Percentiles rank a stretch among this genome's conserved stretches.
Evolutionary conservation across 352 stramenopile species (phyloP).

Genomic region (Globisporangium lucens): DNA sequence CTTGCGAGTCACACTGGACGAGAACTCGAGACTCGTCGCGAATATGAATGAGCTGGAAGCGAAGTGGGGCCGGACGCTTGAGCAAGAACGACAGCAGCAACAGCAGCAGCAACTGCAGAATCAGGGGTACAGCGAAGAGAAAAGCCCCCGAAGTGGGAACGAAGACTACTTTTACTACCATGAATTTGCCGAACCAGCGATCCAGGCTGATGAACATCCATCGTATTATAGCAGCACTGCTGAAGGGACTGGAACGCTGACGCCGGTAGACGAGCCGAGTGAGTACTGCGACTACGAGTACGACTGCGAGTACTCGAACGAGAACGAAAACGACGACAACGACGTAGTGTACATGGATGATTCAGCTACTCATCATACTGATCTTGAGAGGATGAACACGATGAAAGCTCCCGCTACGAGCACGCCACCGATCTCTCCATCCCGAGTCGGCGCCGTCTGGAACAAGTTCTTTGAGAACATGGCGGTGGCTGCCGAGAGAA

Average conservation of each 20-base stretch:
- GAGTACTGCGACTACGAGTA: background rate
- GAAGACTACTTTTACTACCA: slow-evolving; percentile 20
- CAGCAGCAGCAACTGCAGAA: slow-evolving; percentile 2
- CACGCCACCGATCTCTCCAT: slow-evolving; percentile 26
- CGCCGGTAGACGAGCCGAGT: slow-evolving; percentile 2
- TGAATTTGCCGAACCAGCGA: slow-evolving; percentile 13
- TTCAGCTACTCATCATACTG: background rate
- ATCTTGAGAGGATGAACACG: background rate
- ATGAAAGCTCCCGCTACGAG: background rate
- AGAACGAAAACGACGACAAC: background rate
- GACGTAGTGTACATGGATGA: background rate
- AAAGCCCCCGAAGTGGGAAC: background rate
- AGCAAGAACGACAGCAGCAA: background rate
- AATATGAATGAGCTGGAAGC: slow-evolving; percentile 36
- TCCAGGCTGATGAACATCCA: background rate
- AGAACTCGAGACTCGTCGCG: slow-evolving; percentile 45
- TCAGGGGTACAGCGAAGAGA: background rate
- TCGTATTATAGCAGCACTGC: slow-evolving; percentile 7
- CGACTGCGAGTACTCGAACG: slow-evolving; percentile 7
- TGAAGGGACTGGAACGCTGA: slow-evolving; percentile 1
- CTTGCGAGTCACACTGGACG: slow-evolving; percentile 41
- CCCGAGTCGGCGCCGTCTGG: slow-evolving; percentile 64
- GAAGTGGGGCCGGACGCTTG: slow-evolving; percentile 17
- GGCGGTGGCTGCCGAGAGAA: slow-evolving; percentile 10
- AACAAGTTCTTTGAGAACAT: slow-evolving; percentile 80